Conservation (phyloP, 805 yeast species). For the Clavispora phyllophila region DNA sequence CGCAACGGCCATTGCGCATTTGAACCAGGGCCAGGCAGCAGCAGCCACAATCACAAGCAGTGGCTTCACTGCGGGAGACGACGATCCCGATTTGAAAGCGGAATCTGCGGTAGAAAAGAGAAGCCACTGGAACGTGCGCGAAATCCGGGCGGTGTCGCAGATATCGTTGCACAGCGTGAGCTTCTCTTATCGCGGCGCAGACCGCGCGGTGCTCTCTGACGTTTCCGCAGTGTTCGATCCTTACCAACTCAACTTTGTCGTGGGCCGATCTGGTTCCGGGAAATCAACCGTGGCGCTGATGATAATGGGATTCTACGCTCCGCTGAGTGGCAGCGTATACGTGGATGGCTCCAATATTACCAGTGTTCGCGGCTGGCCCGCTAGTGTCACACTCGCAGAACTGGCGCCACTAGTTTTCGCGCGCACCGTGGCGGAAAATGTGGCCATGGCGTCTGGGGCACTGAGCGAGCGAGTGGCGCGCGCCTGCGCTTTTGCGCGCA, state of each 20-base stretch:
- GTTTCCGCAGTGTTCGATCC: slow-evolving; percentile 44
- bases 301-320: slow-evolving; percentile 53
- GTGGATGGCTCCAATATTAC: slow-evolving; percentile 39
- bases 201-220: slow-evolving; percentile 42
- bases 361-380: not conserved
- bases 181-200: slow-evolving; percentile 62
- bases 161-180: slow-evolving; percentile 34
- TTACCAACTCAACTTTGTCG: slow-evolving; percentile 51
- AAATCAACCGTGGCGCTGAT: slow-evolving; percentile 76
- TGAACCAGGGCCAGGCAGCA: slow-evolving; percentile 74
- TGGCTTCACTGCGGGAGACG: slow-evolving; percentile 11
- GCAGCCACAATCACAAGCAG: slow-evolving; percentile 44
- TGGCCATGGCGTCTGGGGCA: not conserved
- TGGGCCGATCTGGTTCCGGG: slow-evolving; percentile 92
- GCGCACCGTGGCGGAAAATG: not conserved
- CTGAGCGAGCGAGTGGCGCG: not conserved
- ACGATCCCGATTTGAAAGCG: slow-evolving; percentile 6
- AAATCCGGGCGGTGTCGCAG: not conserved
- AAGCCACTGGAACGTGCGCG: not conserved
- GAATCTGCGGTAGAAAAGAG: not conserved
- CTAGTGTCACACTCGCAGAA: slow-evolving; percentile 59
- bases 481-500: not conserved
- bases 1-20: slow-evolving; percentile 50
- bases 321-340: slow-evolving; percentile 48
- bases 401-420: slow-evolving; percentile 62